phyloP scores from a whole-genome alignment of 108 stramenopile genomes.

The Discostella stelligeroides region DNA sequence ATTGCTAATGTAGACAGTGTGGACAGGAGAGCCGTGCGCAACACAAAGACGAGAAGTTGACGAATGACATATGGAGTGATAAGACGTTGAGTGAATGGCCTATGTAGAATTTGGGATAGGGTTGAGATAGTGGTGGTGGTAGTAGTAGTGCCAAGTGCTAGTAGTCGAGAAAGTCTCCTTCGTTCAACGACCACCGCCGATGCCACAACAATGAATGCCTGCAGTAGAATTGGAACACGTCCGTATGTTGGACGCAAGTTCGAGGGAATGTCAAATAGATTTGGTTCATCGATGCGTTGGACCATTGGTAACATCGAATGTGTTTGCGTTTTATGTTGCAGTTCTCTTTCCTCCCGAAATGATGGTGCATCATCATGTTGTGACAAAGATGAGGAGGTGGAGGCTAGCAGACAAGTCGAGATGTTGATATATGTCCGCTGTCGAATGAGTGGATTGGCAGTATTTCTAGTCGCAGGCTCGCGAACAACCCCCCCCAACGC shows the following conservation, averaged over 20 bases:
- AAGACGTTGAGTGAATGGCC: neutral
- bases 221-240: constrained; percentile 44
- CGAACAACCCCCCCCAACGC: too few species aligned
- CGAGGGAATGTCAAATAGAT: constrained; percentile 63
- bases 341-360: constrained; percentile 1
- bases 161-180: constrained; percentile 24
- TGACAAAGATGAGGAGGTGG: too few species aligned
- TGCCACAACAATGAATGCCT: constrained; percentile 23
- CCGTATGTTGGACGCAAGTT: constrained; percentile 54
- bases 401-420: too few species aligned
- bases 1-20: constrained; percentile 30
- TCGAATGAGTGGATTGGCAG: too few species aligned
- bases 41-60: neutral
- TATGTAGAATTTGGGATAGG: neutral
- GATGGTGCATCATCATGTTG: neutral
- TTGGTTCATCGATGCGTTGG: constrained; percentile 52
- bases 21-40: constrained; percentile 13
- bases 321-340: too few species aligned
- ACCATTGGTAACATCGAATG: neutral
- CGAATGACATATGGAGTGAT: neutral
- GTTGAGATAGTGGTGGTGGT: neutral
- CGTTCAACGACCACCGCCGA: constrained; percentile 31
- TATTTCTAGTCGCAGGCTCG: too few species aligned
- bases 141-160: neutral
- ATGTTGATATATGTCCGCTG: too few species aligned